These are phyloP conservation scores for Hapsidospora chrysogenum DNA, from an alignment of 495 filamentous ascomycete species.

Conservation along the genomic window DNA sequence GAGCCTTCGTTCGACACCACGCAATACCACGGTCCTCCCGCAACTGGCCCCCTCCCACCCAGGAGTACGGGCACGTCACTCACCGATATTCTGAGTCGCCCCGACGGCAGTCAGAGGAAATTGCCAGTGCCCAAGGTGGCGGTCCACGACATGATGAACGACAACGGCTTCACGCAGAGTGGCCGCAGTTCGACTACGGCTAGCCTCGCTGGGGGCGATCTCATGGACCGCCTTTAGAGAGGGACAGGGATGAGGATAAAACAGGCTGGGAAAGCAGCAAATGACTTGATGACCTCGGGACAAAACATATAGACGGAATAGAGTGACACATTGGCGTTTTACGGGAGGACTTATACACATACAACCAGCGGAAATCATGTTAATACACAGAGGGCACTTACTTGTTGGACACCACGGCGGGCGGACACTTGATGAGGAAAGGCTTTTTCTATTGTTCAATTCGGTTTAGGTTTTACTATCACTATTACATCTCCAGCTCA, in stretches of 20 bases:
- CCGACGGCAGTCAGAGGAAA: conserved; percentile 79
- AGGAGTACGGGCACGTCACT: conserved; percentile 53
- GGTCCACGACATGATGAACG: conserved; percentile 66
- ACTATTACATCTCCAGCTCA: too few species aligned
- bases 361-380: too few species aligned
- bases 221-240: conserved; percentile 17
- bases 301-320: conserved; percentile 3
- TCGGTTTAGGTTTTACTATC: too few species aligned
- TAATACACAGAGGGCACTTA: too few species aligned
- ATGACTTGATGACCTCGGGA: conserved; percentile 3
- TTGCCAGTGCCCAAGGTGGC: conserved; percentile 89
- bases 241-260: too few species aligned
- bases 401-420: too few species aligned
- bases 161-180: conserved; percentile 38
- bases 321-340: conserved; percentile 2
- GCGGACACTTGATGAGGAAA: too few species aligned
- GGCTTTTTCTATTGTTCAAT: too few species aligned
- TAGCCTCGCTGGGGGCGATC: conserved; percentile 27
- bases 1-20: conserved; percentile 54
- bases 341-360: too few species aligned
- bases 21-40: conserved; percentile 18
- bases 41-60: conserved; percentile 13
- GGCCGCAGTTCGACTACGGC: conserved; percentile 30
- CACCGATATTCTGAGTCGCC: conserved; percentile 78
- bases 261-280: not conserved